phyloP scores from a whole-genome alignment of 176 grass and related monocot species.

The Pharus latifolius region DNA sequence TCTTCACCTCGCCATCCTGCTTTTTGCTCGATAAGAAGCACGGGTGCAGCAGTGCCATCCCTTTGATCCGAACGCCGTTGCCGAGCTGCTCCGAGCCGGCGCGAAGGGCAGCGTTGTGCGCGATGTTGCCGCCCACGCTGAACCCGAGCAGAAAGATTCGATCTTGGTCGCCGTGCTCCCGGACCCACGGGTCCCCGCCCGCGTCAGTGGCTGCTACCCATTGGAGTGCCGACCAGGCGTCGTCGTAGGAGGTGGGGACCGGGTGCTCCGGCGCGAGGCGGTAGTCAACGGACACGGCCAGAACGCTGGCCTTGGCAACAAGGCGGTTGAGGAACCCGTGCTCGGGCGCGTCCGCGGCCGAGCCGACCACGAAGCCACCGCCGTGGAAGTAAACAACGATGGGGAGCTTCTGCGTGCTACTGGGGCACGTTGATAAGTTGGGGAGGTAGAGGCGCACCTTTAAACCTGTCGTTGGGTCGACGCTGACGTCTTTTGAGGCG shows the following conservation, averaged over 20 bases:
- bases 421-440: not conserved
- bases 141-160: conserved; percentile 31
- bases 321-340: conserved; percentile 48
- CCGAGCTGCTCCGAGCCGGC: not conserved
- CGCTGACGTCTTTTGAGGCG: conserved; percentile 30
- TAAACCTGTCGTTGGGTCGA: conserved; percentile 29
- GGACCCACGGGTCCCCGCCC: conserved; percentile 5
- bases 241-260: conserved; percentile 47
- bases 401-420: not conserved
- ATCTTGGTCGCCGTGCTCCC: conserved; percentile 14
- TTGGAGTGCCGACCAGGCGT: conserved; percentile 22
- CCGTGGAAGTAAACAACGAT: conserved; percentile 52
- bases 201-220: not conserved
- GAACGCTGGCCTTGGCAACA: conserved; percentile 8
- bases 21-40: not conserved
- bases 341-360: conserved; percentile 24
- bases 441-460: conserved; percentile 56
- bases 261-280: conserved; percentile 64
- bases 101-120: conserved; percentile 36
- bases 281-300: conserved; percentile 60
- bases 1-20: not conserved
- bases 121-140: conserved; percentile 43
- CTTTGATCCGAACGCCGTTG: not conserved
- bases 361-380: conserved; percentile 25
- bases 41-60: conserved; percentile 34